Evolutionary conservation across 2,329 filamentous ascomycete species (phyloP), one percentile per base, ranked within the genome.

Genomic region (Plenodomus tracheiphilus): DNA sequence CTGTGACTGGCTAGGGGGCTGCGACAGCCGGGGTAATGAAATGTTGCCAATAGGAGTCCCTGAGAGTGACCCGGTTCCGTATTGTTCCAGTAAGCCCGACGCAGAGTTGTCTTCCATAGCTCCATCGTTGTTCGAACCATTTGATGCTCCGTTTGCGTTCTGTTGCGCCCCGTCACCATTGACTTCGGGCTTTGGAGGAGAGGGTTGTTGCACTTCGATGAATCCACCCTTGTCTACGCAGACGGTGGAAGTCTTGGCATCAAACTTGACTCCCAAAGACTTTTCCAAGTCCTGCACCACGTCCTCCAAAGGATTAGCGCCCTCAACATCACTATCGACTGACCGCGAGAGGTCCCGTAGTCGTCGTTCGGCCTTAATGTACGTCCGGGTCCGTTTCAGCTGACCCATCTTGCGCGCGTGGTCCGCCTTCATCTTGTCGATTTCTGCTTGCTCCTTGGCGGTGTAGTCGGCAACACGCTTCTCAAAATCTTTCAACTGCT

Each of bases 401-500:
- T 86, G 87, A 19, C 85, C 84, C 75, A 97, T 82, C 48, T 86
- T 82, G 63, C 84, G 85, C 2, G 84, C 85, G 70, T 99, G 93
- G 21, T 87, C 84, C 28, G 82, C 83, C 72, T 91, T 90, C 82
- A 97, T 86, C 59, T 84, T 85, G 60, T 92, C 88, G 46, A 97
- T 91, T 63, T 97, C 92, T 1, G 84, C 84, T 52, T 89, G 84
- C 42, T 89, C 88, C 21, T 88, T 83, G 8, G 83, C 81, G 10
- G 94, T 81, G 65, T 88, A 87, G 40, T 87, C 83, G 18, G 83
- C 77, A 2, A 92, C 88, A 30, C 91, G 85, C 65, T 88, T 87
- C 48, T 88, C 85, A 71, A 97, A 97, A 59, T 94, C 87, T 38
- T 90, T 86, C 1, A 92, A 84, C 63, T 93, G 84, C n/a, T 84